A percentile compares a stretch with the other conserved stretches of the same genome.
Evolutionary conservation across 257 asterid genomes (phyloP).

Genomic region (Jaltomata sinuosa): DNA sequence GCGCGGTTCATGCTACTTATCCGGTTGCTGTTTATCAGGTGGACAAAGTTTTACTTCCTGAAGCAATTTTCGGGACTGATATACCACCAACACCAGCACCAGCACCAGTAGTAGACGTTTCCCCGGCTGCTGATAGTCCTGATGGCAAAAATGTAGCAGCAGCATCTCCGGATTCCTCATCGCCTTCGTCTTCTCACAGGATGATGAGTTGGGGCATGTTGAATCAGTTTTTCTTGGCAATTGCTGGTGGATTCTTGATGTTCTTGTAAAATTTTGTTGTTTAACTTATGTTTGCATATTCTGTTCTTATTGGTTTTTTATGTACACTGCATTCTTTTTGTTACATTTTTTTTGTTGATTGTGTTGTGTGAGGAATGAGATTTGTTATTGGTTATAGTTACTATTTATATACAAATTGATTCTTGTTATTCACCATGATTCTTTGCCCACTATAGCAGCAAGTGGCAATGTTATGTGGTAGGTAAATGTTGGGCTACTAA

Average conservation of each 20-base stretch:
- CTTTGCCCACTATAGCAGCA: no score
- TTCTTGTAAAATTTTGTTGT: background rate
- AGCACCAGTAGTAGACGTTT: slow-evolving; percentile 48
- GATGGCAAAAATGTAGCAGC: slow-evolving; percentile 10
- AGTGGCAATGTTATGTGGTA: no score
- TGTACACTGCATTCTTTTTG: background rate
- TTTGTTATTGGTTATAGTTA: background rate
- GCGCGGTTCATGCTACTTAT: slow-evolving; percentile 58
- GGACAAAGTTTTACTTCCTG: slow-evolving; percentile 49
- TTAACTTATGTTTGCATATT: background rate
- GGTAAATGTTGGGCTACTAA: no score
- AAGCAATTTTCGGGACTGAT: slow-evolving; percentile 68
- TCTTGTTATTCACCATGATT: background rate
- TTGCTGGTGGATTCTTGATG: slow-evolving; percentile 11
- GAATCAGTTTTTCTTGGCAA: slow-evolving; percentile 18
- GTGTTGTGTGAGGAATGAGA: background rate
- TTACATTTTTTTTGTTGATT: background rate
- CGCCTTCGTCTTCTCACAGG: slow-evolving; percentile 19
- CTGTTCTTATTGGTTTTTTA: background rate
- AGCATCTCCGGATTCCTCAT: slow-evolving; percentile 22
- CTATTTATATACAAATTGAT: background rate
- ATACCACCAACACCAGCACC: slow-evolving; percentile 77
- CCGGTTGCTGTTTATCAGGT: slow-evolving; percentile 65
- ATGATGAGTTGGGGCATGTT: slow-evolving; percentile 13
- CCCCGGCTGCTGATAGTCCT: slow-evolving; percentile 48